Conservation (phyloP, 148 eudicot genomes). For the Pouteria glomerata region DNA sequence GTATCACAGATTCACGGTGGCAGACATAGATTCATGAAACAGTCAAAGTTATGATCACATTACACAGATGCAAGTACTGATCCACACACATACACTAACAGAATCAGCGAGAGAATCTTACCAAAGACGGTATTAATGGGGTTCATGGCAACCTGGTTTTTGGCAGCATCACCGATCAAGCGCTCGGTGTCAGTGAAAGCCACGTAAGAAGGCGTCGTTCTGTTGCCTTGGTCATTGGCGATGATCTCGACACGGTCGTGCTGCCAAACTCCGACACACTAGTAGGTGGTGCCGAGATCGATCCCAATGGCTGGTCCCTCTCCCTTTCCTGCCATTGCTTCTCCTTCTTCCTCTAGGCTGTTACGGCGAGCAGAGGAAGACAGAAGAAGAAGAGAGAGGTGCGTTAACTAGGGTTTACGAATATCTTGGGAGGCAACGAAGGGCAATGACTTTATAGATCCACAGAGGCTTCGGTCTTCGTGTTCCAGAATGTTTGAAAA, state of each 20-base stretch:
- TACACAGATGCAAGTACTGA: neutral
- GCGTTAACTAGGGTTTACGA: neutral
- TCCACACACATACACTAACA: neutral
- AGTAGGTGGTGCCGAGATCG: constrained; percentile 42
- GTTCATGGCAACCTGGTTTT: constrained; percentile 43
- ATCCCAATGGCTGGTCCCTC: constrained; percentile 33
- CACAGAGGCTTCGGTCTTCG: neutral
- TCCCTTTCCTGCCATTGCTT: constrained; percentile 31
- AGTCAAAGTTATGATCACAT: neutral
- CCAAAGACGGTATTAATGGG: constrained; percentile 39
- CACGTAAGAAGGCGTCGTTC: constrained; percentile 41
- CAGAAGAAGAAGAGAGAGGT: neutral
- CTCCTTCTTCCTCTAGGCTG: neutral
- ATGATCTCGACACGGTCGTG: constrained; percentile 41
- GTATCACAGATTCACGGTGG: too few species aligned
- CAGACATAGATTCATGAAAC: neutral
- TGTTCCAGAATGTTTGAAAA: constrained; percentile 25
- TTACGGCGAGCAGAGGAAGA: neutral
- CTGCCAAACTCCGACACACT: constrained; percentile 42
- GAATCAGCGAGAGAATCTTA: constrained; percentile 5
- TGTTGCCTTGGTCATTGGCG: constrained; percentile 39
- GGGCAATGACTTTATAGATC: neutral
- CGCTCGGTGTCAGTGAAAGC: constrained; percentile 35
- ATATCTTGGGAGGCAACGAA: neutral
- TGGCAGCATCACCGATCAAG: constrained; percentile 32